Evolutionary conservation across 768 basidiomycete genomes (phyloP).

Genomic region (Tremella fuciformis): DNA sequence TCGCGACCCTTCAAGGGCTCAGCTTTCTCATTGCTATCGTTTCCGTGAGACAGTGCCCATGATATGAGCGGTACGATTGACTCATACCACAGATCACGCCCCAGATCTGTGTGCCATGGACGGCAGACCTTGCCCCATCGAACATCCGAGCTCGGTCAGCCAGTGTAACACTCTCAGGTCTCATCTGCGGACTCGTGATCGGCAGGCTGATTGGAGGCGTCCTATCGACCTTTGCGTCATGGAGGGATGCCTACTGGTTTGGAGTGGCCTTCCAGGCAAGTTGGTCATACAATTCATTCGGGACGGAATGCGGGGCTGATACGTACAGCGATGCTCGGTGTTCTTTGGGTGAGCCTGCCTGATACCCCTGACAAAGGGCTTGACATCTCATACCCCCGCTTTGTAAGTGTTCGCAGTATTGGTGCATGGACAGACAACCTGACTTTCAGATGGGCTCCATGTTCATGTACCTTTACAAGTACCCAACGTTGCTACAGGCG

Average conservation of each 20-base stretch:
- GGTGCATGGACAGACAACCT: not conserved
- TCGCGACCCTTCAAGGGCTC: constrained; percentile 64
- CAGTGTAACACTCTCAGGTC: constrained; percentile 57
- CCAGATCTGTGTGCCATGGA: constrained; percentile 66
- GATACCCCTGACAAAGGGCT: constrained; percentile 72
- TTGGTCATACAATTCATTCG: constrained; percentile 15
- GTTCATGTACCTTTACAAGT: constrained; percentile 71
- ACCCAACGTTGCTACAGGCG: constrained; percentile 71
- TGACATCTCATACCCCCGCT: constrained; percentile 64
- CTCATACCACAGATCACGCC: constrained; percentile 41
- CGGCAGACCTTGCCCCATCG: constrained; percentile 77
- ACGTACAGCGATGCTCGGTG: constrained; percentile 56
- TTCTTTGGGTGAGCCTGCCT: constrained; percentile 67
- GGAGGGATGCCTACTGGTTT: constrained; percentile 75
- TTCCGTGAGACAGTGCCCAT: constrained; percentile 55
- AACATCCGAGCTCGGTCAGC: constrained; percentile 70
- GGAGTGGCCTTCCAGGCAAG: constrained; percentile 66
- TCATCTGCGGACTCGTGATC: constrained; percentile 45
- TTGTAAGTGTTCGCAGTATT: constrained; percentile 24
- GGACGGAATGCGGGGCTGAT: not conserved
- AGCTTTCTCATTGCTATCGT: constrained; percentile 69
- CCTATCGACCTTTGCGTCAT: constrained; percentile 68
- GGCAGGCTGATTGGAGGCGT: constrained; percentile 53
- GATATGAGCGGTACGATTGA: not conserved
- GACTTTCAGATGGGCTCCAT: constrained; percentile 58